A percentile compares a stretch with the other conserved stretches of the same genome.
phyloP scores from a whole-genome alignment of 2,329 filamentous ascomycete genomes.

The Aureobasidium melanogenum region DNA sequence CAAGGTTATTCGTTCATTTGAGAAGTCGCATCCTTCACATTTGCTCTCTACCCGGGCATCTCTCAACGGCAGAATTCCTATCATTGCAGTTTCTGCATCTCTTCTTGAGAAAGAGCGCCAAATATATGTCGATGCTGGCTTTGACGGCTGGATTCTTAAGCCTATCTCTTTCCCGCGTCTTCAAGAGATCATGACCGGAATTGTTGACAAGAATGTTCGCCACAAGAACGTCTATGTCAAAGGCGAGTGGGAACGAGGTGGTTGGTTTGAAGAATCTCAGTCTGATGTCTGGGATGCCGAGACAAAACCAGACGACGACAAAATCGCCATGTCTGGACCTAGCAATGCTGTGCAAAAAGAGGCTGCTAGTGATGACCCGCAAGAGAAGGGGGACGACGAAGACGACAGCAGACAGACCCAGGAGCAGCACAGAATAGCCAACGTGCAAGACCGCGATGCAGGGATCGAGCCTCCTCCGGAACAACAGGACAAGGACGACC shows the following conservation, averaged over 20 bases:
- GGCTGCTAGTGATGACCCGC: conserved; percentile 24
- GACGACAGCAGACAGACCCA: conserved; percentile 23
- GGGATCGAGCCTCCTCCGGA: conserved; percentile 4
- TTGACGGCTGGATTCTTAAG: conserved; percentile 87
- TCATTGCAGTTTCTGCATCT: conserved; percentile 82
- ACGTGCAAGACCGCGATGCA: conserved; percentile 16
- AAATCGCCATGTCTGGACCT: conserved; percentile 16
- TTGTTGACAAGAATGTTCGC: conserved; percentile 52
- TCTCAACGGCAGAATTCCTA: conserved; percentile 60
- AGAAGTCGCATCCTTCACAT: conserved; percentile 44
- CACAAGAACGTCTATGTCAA: conserved; percentile 56
- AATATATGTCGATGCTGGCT: conserved; percentile 66
- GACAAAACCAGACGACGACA: conserved; percentile 25
- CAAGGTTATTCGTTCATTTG: conserved; percentile 70
- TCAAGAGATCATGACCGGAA: conserved; percentile 58
- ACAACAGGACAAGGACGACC: neutral
- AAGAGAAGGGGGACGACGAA: conserved; percentile 22
- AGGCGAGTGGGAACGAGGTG: conserved; percentile 75
- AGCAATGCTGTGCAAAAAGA: conserved; percentile 24
- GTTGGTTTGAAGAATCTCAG: conserved; percentile 59
- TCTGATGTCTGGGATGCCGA: conserved; percentile 29
- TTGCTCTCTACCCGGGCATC: conserved; percentile 51
- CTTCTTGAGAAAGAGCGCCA: conserved; percentile 60
- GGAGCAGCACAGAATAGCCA: conserved; percentile 25
- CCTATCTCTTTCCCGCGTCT: conserved; percentile 75